Evolutionary conservation across 2,329 filamentous ascomycete genomes (phyloP), one percentile per base, ranked within the genome.

Genomic region (Fusarium duplospermum): DNA sequence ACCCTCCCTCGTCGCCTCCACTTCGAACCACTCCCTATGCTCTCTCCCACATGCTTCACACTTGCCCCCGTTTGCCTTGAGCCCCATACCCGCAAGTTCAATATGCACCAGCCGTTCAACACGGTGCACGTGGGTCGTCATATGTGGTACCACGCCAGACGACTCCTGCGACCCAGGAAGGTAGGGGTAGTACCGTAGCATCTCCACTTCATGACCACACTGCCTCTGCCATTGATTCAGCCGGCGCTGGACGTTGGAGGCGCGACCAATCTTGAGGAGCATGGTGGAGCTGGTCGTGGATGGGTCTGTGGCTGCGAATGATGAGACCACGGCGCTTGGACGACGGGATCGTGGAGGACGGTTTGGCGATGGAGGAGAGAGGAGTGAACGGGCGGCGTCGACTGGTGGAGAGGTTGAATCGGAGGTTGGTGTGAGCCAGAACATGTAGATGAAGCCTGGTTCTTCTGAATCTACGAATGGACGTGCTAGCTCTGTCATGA

Each of bases 401-500:
- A 86, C 85, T 0, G 91, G 87, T 0, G 90, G 87, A 1, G 87
- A 84, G 2, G 59, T 58, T 13, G 69, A 82, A 9, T 89, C 84
- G 3, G 87, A 88, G 7, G 76, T 75, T 35, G 94, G 91, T 0
- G 94, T 98, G 24, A 98, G 88, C 95, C 96, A 98, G 87, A 98
- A 99, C 83, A 99, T 97, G 87, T 99, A 99, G 76, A 99, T 98
- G 84, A 96, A 99, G 40, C 96, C 96, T 14, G 93, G 87, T 76
- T 97, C 94, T 24, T 90, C 86, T 0, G 94, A 95, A 54, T 95
- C 89, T 1, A 81, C 78, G 38, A 80, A 81, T 87, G 94, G 86
- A 89, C 96, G 80, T 83, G 87, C 90, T 11, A 98, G 87, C 82
- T 98, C 95, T 3, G 92, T 86, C 69, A 96, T 88, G 4, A 98